Base-by-base conservation (phyloP, 257 asterid genomes). In the Eustoma russellianum region DNA sequence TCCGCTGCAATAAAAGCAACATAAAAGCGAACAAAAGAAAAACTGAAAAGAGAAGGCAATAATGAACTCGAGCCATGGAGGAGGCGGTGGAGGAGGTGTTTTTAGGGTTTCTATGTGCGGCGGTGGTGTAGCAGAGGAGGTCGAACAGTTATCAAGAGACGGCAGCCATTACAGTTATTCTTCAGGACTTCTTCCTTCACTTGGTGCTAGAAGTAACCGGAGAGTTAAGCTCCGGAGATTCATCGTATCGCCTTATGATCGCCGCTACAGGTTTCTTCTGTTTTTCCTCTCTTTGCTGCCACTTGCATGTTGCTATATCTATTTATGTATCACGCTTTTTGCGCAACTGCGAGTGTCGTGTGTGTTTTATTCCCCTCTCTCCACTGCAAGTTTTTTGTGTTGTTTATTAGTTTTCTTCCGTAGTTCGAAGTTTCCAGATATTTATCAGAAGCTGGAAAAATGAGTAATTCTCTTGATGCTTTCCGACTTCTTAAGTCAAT, bases 111-210 rank as follows among this genome's bases (percentile, higher is more conserved):
- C 79, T 35, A 64, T 77, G 79, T 77, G 83, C 48, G 83, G 77
- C 33, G 68, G 69, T 2, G 50, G 64, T 19, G 71, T 61, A 11
- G 56, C 75, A 33, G 58, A 63, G 30, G 79, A 77, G 63, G 64
- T 77, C 3, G 83, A 77, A 15, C 77, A 73, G 30, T 53, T 73
- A 34, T 73, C 79, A 0, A 70, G 74, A 61, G 83, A 77, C 16
- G 70, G 77, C 33, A 77, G 83, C 24, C 75, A 69, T 53, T 77
- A 72, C 66, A 77, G 77, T 60, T 66, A 72, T 9, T 58, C 82
- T 0, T 55, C 82, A 17, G 86, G 80, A 17, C 64, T 79, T 62
- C 72, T 79, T 56, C 86, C 86, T 48, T 76, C 86, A 15, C 82
- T 79, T 28, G 86, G 86, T 17, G 80, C 80, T 12, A 61, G 76